Evolutionary conservation across 2,329 filamentous ascomycete species (phyloP), one percentile per base, ranked within the genome.

Genomic region (Pseudogymnoascus sp.): DNA sequence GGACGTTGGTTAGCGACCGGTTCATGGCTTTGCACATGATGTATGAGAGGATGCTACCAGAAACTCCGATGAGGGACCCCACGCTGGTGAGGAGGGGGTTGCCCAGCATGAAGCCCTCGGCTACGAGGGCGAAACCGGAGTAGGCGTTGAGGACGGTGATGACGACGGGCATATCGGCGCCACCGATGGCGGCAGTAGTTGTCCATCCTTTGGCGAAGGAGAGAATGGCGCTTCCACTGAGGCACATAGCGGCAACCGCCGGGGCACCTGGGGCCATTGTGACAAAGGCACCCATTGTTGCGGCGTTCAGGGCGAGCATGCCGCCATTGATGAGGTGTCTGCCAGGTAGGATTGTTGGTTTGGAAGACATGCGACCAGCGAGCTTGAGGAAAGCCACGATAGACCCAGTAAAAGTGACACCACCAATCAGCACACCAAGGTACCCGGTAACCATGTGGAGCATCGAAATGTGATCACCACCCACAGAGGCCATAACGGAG

Each of bases 11-110:
- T n/a, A 96, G 80, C 0, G 89, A 92, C 11, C 91, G 83, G 67
- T 96, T 96, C 92, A 96, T 96, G 16, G 91, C 91, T 3, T 92
- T 87, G 67, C 92, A 96, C 82, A 85, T 85, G 68, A 94, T 89
- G 74, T 93, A 93, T 0, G 90, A 94, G 5, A 96, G 82, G 65
- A 96, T 95, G 0, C 90, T 94, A 62, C 92, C 92, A 11, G 88
- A 92, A 1, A 94, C 90, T 49, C 92, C 92, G 45, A 96, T 96
- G 1, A 96, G 79, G 0, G 91, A 90, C 2, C 92, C 91, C 2
- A 96, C 88, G 0, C 89, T 92, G 0, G 91, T 95, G 0, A 96
- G 80, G 0, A 96, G 80, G 0, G 91, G 85, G 64, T 95, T 96
- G 68, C 94, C 87, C 12, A 96, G 80, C 92, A 96, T 96, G 73